A percentile compares a stretch with the other conserved stretches of the same genome.
Evolutionary conservation across 345 rosid species (phyloP).

Genomic region (Turnera subulata): DNA sequence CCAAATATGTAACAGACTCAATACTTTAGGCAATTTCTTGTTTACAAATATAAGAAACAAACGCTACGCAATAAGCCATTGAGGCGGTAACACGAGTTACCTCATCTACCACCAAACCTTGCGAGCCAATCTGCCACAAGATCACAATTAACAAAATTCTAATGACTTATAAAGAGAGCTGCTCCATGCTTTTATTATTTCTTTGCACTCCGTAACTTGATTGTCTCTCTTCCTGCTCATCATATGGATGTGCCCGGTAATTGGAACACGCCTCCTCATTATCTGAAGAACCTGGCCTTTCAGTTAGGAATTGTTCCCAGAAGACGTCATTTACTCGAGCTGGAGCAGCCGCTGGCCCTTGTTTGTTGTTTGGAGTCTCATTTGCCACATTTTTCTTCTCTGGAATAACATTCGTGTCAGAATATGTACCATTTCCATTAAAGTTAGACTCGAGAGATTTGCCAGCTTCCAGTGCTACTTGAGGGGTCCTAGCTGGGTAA

Average conservation of each 20-base stretch:
- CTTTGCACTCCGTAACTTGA: conserved; percentile 37
- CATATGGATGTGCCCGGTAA: conserved; percentile 51
- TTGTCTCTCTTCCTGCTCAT: conserved; percentile 56
- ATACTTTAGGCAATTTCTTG: too few relatives aligned
- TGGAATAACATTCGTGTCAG: conserved; percentile 19
- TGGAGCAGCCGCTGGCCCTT: conserved; percentile 45
- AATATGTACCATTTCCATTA: conserved; percentile 29
- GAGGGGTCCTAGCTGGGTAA: conserved; percentile 36
- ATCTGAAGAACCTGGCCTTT: conserved; percentile 81
- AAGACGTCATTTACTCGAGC: conserved; percentile 76
- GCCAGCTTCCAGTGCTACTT: conserved; percentile 32
- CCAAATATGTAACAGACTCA: too few relatives aligned
- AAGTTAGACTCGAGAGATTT: conserved; percentile 28
- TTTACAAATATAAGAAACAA: too few relatives aligned
- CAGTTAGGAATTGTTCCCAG: conserved; percentile 96
- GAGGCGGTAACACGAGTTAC: too few relatives aligned
- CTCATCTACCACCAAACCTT: too few relatives aligned
- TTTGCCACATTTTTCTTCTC: conserved; percentile 23
- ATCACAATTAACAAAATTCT: too few relatives aligned
- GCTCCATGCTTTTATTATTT: conserved; percentile 49
- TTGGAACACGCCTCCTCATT: conserved; percentile 82
- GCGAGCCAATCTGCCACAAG: too few relatives aligned
- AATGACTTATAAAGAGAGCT: conserved; percentile 56
- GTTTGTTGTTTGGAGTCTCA: conserved; percentile 36
- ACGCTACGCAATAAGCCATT: too few relatives aligned